These are phyloP conservation scores for Scheffersomyces illinoinensis DNA, from an alignment of 1,139 yeast species.

Conservation along the genomic window DNA sequence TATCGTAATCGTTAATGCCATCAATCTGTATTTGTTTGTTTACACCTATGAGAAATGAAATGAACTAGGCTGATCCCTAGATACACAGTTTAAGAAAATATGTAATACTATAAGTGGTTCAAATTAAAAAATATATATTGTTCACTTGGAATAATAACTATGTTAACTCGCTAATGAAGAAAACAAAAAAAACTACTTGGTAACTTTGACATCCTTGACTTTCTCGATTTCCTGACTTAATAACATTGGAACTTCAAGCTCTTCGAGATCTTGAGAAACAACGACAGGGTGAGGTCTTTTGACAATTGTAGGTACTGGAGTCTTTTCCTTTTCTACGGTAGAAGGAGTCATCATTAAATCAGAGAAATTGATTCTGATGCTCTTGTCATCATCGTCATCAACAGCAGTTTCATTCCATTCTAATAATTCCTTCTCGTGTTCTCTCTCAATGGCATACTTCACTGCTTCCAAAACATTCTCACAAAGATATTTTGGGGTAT, in stretches of 20 bases:
- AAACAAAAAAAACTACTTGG: not conserved
- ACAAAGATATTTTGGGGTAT: constrained; percentile 72
- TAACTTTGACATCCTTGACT: constrained; percentile 37
- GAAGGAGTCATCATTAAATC: constrained; percentile 54
- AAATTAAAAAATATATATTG: too few species aligned
- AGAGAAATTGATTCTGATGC: constrained; percentile 44
- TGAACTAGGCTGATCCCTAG: not conserved
- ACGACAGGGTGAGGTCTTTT: constrained; percentile 5
- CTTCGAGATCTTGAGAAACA: constrained; percentile 32
- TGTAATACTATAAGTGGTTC: not conserved
- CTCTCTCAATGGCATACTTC: constrained; percentile 78
- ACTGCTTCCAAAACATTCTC: constrained; percentile 81
- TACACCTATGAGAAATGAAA: not conserved
- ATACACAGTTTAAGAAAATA: not conserved
- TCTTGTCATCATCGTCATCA: constrained; percentile 27
- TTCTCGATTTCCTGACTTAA: constrained; percentile 42
- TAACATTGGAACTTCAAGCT: constrained; percentile 43
- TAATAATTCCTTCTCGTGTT: constrained; percentile 64
- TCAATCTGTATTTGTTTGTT: not conserved
- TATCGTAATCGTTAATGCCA: not conserved
- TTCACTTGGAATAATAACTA: not conserved
- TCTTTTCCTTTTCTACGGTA: constrained; percentile 20
- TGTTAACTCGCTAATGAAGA: not conserved
- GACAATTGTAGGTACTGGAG: constrained; percentile 2
- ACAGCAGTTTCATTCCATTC: constrained; percentile 67